Base-by-base conservation (phyloP, 2,329 filamentous ascomycete genomes). In the Thielaviopsis ethacetica region DNA sequence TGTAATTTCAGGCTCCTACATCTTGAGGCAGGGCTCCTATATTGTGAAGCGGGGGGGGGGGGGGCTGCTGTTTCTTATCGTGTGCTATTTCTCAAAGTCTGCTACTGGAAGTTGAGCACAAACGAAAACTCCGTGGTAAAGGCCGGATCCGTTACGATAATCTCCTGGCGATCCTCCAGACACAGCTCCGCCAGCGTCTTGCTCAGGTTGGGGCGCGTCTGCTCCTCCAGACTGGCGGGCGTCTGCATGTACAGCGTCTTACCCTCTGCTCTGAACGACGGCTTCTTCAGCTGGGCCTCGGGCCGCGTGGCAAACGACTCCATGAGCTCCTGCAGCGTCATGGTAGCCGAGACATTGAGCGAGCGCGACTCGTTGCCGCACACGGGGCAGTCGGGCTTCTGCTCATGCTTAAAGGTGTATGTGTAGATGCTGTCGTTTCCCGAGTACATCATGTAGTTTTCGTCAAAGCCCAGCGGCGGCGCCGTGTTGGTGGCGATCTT, bases 371-470 rank as follows among this genome's bases (percentile, higher is more conserved):
- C 73, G 57, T 88, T 86, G 19, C 91, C 91, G 67, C 93, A 98
- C 6, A 97, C 93, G 2, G 93, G 90, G 64, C 93, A 98, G 71
- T 97, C 93, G 17, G 85, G 80, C 71, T 96, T 97, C 75, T 87
- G 88, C 72, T 96, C 86, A 67, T 95, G 90, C 67, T 90, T 85
- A 70, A 97, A 98, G 0, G 93, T 98, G 71, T 95, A 96, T 0
- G 93, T 98, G 74, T 98, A 98, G 64, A 98, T 86, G 64, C 86
- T 81, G 67, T 95, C 91, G 67, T 97, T 91, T 53, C 94, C 93
- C 13, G 89, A 95, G 71, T 98, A 98, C 88, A 96, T 95, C 91
- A 97, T 97, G 73, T 98, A 98, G 70, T 95, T 95, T 59, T 85
- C 85, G 52, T 85, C 83, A 63, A 82, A 76, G 13, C 86, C 87